A percentile compares a stretch with the other conserved stretches of the same genome.
phyloP scores from a whole-genome alignment of 257 asterid species.

The Nicotiana noctiflora region DNA sequence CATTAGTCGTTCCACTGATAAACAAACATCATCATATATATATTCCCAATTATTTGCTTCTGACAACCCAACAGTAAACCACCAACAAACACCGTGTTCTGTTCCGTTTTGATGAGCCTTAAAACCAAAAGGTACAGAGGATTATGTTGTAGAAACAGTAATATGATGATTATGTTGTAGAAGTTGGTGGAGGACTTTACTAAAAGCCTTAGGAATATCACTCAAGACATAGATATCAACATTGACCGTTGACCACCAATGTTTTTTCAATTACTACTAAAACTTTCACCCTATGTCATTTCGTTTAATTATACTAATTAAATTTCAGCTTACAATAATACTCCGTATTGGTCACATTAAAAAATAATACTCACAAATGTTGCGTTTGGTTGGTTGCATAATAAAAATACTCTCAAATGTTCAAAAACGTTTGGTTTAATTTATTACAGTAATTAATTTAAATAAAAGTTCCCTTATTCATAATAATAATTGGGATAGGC shows the following conservation, averaged over 20 bases:
- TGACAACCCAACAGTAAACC: not conserved
- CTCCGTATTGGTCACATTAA: no score
- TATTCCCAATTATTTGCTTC: not conserved
- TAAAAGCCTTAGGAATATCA: not conserved
- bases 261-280: not conserved
- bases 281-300: not conserved
- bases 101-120: not conserved
- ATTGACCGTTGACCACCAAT: not conserved
- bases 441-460: no score
- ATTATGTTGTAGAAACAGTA: not conserved
- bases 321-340: no score
- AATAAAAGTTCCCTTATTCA: no score
- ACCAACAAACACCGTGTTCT: not conserved
- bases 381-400: no score
- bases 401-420: no score
- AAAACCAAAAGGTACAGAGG: not conserved
- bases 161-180: no score
- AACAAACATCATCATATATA: not conserved
- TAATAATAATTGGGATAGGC: no score
- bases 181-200: not conserved
- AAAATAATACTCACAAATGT: no score
- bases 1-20: no score
- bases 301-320: not conserved
- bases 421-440: no score
- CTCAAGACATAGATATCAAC: not conserved